Conservation (phyloP, 441 rosid species). For the Arabidopsis hybrid region DNA sequence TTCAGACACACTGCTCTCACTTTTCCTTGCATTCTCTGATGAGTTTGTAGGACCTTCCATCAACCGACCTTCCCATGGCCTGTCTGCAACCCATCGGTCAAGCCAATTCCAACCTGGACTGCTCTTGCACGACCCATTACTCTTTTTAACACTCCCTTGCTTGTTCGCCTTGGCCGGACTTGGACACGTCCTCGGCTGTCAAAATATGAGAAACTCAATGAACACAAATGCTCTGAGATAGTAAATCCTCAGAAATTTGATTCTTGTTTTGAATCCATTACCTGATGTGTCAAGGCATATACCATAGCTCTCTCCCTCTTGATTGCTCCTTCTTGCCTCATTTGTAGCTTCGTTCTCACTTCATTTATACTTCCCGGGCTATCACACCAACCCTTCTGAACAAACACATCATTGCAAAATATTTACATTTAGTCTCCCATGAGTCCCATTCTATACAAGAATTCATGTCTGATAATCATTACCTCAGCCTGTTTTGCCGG, state of each 20-base stretch:
- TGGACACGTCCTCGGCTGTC: slow-evolving; percentile 63
- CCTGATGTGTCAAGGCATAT: slow-evolving; percentile 74
- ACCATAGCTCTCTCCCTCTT: slow-evolving; percentile 94
- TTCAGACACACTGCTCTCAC: slow-evolving; percentile 54
- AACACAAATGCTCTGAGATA: slow-evolving; percentile 5
- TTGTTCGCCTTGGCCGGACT: slow-evolving; percentile 65
- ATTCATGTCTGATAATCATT: slow-evolving; percentile 14
- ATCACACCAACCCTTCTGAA: slow-evolving; percentile 84
- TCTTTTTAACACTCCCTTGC: slow-evolving; percentile 54
- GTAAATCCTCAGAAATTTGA: not conserved
- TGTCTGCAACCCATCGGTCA: slow-evolving; percentile 79
- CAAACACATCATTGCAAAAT: slow-evolving; percentile 28
- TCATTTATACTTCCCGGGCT: slow-evolving; percentile 68
- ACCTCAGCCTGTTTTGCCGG: slow-evolving; percentile 81
- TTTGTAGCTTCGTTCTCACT: slow-evolving; percentile 64
- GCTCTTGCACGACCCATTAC: slow-evolving; percentile 50
- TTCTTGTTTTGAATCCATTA: slow-evolving; percentile 26
- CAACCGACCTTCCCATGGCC: slow-evolving; percentile 76
- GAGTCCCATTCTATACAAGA: not conserved
- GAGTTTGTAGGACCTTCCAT: slow-evolving; percentile 52
- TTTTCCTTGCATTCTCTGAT: slow-evolving; percentile 58
- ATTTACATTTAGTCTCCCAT: not conserved
- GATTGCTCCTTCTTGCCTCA: slow-evolving; percentile 80
- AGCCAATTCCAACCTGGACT: slow-evolving; percentile 70
- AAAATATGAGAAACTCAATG: slow-evolving; percentile 31